Percentiles rank a stretch among this genome's conserved stretches.
Evolutionary conservation across 805 yeast species (phyloP).

Genomic region (Helenozyma rhizophorensis): DNA sequence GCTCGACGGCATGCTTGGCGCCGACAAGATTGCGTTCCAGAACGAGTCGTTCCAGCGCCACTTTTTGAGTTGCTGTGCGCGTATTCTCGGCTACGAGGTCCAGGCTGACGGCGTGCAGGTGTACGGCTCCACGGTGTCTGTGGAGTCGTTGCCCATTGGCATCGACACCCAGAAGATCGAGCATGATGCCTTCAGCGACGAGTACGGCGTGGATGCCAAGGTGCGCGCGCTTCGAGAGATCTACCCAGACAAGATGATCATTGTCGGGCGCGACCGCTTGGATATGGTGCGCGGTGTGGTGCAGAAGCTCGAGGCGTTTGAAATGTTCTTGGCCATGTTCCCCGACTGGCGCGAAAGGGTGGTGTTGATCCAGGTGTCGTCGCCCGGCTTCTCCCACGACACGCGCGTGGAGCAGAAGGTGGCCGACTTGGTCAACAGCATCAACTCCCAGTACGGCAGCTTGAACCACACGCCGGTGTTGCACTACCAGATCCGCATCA

Average conservation of each 20-base stretch:
- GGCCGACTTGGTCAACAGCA: constrained; percentile 72
- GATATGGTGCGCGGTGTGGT: constrained; percentile 91
- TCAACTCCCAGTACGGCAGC: constrained; percentile 81
- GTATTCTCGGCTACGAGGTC: constrained; percentile 80
- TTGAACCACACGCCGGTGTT: constrained; percentile 83
- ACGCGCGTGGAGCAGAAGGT: constrained; percentile 75
- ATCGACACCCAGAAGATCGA: constrained; percentile 72
- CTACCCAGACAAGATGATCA: constrained; percentile 65
- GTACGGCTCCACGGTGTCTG: constrained; percentile 72
- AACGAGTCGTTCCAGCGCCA: constrained; percentile 83
- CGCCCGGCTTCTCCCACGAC: constrained; percentile 63
- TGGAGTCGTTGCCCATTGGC: constrained; percentile 83
- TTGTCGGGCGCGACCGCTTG: constrained; percentile 90
- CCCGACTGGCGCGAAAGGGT: constrained; percentile 91
- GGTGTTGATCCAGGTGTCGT: constrained; percentile 86
- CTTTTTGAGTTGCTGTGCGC: constrained; percentile 83
- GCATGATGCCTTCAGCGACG: constrained; percentile 47
- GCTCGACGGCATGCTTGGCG: constrained; percentile 87
- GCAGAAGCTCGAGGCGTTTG: constrained; percentile 90
- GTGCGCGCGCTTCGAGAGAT: constrained; percentile 59
- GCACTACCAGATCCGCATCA: constrained; percentile 87
- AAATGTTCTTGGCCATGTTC: constrained; percentile 78
- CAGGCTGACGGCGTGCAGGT: constrained; percentile 54
- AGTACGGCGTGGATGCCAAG: constrained; percentile 51
- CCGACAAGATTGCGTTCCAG: constrained; percentile 84